Base-by-base conservation (phyloP, 2,329 filamentous ascomycete species). In the Elsinoe ampelina region DNA sequence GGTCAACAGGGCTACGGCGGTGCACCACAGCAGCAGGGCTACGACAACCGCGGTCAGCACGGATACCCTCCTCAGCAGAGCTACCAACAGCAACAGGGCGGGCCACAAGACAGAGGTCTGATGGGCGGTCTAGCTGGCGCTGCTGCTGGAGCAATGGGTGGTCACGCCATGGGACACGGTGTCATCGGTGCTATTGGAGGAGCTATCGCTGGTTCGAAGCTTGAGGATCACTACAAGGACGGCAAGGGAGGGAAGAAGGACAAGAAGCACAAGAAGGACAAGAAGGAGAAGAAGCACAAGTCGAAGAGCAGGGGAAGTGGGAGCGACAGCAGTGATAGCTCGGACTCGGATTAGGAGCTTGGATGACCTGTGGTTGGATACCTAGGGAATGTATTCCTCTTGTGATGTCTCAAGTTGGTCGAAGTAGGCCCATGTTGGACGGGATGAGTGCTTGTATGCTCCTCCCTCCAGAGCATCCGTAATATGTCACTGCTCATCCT, bases 111-210 rank as follows among this genome's bases (percentile, higher is more conserved):
- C 57, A 77, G 80, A 51, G 80, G 80, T 15, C 63, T 83, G 1
- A 74, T 79, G 63, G 78, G 80, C 36, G 75, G 79, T 1, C 64
- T 82, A 1, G 77, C 75, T 8, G 81, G 81, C 39, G 80, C 78
- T 42, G 76, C 78, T 8, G 78, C 80, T 1, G 81, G 81, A 1
- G 79, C 77, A 58, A 80, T 77, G 59, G 72, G 78, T 10, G 81
- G 80, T 5, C 74, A 77, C 63, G 78, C 80, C 66, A 72, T 80
- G 66, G 73, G 76, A 19, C 78, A 81, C 61, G 78, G 78, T 3
- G 65, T 83, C n/a, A 63, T 84, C 2, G 81, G 81, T 12, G 77
- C 79, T 1, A 63, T 83, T 39, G 77, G 78, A 8, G 80, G 80
- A 43, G 80, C 80, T 0, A 69, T 83, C 12, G 63, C 77, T 1